phyloP scores from a whole-genome alignment of 2,329 filamentous ascomycete genomes.

The Domatiomyces globalis region DNA sequence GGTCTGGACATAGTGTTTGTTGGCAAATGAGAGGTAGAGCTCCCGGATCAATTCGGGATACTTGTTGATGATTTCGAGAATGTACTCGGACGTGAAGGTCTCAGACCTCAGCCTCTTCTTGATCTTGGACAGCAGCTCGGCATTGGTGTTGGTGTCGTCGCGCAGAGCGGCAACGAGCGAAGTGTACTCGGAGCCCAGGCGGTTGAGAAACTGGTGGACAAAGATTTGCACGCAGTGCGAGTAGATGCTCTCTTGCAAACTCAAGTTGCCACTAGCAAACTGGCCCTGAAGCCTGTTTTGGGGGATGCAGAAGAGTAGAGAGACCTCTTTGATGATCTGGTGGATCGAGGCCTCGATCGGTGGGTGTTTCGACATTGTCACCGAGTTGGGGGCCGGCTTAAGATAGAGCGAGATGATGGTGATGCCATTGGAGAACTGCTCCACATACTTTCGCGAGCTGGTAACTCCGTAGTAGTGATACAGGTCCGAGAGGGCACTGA shows the following conservation, averaged over 20 bases:
- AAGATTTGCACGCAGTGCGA: conserved; percentile 97
- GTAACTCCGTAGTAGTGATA: conserved; percentile 99
- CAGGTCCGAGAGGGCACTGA: conserved; percentile 85
- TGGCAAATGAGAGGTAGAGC: conserved; percentile 84
- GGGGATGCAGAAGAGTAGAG: conserved; percentile 90
- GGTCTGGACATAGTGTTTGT: conserved; percentile 62
- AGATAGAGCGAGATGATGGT: conserved; percentile 95
- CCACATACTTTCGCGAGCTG: conserved; percentile 90
- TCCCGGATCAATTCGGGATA: conserved; percentile 78
- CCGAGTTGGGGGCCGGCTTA: conserved; percentile 47
- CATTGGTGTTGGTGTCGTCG: conserved; percentile 65
- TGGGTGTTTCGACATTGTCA: conserved; percentile 42
- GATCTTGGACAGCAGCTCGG: conserved; percentile 77
- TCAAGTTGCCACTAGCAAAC: conserved; percentile 74
- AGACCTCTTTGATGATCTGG: conserved; percentile 98
- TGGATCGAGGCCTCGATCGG: conserved; percentile 90
- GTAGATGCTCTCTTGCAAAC: conserved; percentile 92
- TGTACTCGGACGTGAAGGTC: conserved; percentile 96
- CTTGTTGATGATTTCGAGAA: conserved; percentile 86
- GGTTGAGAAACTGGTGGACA: conserved; percentile 94
- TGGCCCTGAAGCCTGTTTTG: conserved; percentile 90
- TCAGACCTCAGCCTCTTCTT: conserved; percentile 91
- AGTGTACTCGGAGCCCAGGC: conserved; percentile 79
- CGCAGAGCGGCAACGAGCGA: conserved; percentile 73
- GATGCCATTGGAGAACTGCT: conserved; percentile 98